Conservation (phyloP, 331 rosid genomes). For the Malus hybrid region DNA sequence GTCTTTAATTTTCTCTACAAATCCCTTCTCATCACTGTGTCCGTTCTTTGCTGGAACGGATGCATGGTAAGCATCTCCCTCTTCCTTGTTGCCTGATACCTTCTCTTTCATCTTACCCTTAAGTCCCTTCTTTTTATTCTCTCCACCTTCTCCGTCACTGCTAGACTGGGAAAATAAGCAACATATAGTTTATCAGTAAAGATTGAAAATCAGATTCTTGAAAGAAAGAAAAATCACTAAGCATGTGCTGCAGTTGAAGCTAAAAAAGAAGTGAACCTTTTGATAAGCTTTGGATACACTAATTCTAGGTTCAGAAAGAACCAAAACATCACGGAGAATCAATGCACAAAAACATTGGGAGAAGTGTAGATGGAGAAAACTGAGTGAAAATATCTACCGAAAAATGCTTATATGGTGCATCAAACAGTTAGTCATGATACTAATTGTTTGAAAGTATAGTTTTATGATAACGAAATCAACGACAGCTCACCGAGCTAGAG, state of each 20-base stretch:
- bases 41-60: not conserved
- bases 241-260: not conserved
- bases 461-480: not conserved
- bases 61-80: not conserved
- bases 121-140: conserved; percentile 20
- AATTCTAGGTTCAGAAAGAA: no score
- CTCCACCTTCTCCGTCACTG: conserved; percentile 20
- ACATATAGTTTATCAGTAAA: not conserved
- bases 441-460: not conserved
- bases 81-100: conserved; percentile 11
- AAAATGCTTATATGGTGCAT: not conserved
- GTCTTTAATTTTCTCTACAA: conserved; percentile 23
- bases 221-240: not conserved
- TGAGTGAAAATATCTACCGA: not conserved
- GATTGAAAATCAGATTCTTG: not conserved
- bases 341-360: not conserved
- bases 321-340: not conserved
- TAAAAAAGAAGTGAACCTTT: not conserved
- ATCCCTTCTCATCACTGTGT: conserved; percentile 14
- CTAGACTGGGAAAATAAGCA: conserved; percentile 12
- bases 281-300: no score
- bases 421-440: not conserved
- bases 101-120: conserved; percentile 26
- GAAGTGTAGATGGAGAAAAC: not conserved
- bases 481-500: conserved; percentile 21